These are phyloP conservation scores for Leucosporidium creatinivorum DNA, from an alignment of 768 basidiomycete species.

Conservation along the genomic window DNA sequence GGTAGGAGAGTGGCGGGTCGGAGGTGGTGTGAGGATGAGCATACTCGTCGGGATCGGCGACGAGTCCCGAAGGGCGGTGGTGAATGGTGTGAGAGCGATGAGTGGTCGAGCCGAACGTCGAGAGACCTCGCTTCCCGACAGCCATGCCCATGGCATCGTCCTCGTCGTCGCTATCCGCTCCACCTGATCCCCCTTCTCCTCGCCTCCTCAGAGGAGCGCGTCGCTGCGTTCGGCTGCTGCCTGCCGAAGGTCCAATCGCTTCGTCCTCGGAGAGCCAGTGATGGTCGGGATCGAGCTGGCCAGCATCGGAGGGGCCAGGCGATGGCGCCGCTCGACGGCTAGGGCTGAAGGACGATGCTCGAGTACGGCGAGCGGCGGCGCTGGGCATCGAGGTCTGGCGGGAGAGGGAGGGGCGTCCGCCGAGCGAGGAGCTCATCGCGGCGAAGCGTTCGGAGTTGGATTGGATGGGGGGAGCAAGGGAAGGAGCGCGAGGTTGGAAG, in stretches of 20 bases:
- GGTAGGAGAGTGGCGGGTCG: background rate
- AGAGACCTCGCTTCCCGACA: background rate
- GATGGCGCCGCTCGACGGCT: background rate
- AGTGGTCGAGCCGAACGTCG: background rate
- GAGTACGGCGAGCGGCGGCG: background rate
- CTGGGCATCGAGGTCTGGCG: constrained; percentile 8
- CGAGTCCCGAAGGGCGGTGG: background rate
- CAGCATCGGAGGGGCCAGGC: background rate
- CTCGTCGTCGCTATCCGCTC: background rate
- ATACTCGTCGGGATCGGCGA: background rate
- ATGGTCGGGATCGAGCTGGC: constrained; percentile 30
- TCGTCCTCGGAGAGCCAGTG: constrained; percentile 38
- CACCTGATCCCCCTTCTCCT: constrained; percentile 1
- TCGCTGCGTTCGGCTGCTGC: background rate
- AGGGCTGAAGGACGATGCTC: constrained; percentile 5
- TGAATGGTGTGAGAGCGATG: constrained; percentile 4
- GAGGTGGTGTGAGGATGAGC: background rate
- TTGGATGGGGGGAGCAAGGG: background rate
- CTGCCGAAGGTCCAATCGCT: constrained; percentile 1
- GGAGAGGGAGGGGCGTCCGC: background rate
- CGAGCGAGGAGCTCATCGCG: too few relatives aligned
- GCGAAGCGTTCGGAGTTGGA: too few relatives aligned
- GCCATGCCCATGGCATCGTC: constrained; percentile 3
- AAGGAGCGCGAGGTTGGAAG: constrained; percentile 7
- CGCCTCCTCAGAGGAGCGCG: background rate